Percentiles rank a stretch among this genome's conserved stretches.
Evolutionary conservation across 306 rosid species (phyloP).

Genomic region (Vigna nakashimae): DNA sequence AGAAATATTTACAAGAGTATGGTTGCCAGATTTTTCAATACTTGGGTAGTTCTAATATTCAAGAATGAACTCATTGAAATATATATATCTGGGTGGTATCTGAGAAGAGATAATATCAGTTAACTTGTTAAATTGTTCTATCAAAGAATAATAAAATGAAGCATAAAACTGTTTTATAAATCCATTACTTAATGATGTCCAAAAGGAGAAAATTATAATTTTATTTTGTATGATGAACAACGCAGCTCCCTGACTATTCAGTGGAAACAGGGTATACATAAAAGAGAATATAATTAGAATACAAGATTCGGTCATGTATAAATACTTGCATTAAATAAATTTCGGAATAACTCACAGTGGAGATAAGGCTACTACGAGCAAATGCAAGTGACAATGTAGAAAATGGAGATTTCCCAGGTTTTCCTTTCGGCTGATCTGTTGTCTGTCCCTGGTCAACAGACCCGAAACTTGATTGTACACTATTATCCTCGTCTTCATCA

Average conservation of each 20-base stretch:
- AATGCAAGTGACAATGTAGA: constrained; percentile 80
- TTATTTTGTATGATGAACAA: not conserved
- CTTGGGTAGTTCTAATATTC: not conserved
- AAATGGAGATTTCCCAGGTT: constrained; percentile 79
- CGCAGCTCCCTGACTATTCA: constrained; percentile 14
- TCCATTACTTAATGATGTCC: not conserved
- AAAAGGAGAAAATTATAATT: constrained; percentile 26
- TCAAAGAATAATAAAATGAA: constrained; percentile 20
- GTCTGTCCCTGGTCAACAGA: constrained; percentile 61
- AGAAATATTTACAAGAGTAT: not conserved
- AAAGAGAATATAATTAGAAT: constrained; percentile 22
- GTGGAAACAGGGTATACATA: not conserved
- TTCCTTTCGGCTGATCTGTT: constrained; percentile 57
- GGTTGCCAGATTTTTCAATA: constrained; percentile 5
- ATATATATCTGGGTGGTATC: not conserved
- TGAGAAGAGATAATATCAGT: not conserved
- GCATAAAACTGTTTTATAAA: not conserved
- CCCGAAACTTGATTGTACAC: constrained; percentile 84
- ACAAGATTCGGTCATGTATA: not conserved
- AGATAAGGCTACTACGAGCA: constrained; percentile 75
- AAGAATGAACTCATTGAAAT: constrained; percentile 6
- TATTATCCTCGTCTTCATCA: constrained; percentile 58
- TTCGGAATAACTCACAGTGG: constrained; percentile 72
- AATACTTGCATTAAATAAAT: constrained; percentile 38
- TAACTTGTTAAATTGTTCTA: constrained; percentile 25